Base-by-base conservation (phyloP, 2,329 filamentous ascomycete species). In the Rhynchosporium agropyri region DNA sequence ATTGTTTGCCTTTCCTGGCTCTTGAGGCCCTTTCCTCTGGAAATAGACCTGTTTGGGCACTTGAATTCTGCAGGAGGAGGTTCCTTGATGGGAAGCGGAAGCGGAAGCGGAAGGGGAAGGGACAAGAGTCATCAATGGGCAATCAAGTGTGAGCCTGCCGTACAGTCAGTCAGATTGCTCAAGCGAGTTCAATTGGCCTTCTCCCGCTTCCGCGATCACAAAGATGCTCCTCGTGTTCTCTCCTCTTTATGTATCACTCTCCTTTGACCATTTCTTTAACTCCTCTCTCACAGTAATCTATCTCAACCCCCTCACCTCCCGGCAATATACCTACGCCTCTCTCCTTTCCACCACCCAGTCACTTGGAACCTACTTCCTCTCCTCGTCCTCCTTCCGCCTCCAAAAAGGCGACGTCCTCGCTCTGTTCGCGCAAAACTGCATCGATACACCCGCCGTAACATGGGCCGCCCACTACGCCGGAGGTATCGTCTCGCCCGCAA, bases 401-500 rank as follows among this genome's bases (percentile, higher is more conserved):
- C 20, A 12, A 6, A 56, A 56, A 43, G 12, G 81, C 55, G 86
- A 97, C 73, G 89, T 94, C 2, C 81, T 97, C 29, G 89, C 84
- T 13, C 80, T 96, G 61, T 96, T 89, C 80, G 86, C 90, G 3
- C 90, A 91, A 42, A 97, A 97, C 74, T 86, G 83, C 74, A 88
- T 97, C 73, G 92, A 97, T 75, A 91, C 88, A 0, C 88, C 91
- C 0, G 79, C 87, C 4, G 76, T 92, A 49, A 91, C 85, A 74
- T 90, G 90, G 79, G 92, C 92, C 38, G 82, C 85, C 10, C 84
- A 89, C 66, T 97, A 91, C 89, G 89, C 90, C 0, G 92, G 91
- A 56, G 92, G 90, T 45, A 79, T 91, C 60, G 80, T 90, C 15
- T 90, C 88, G 15, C 91, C 92, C 0, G 92, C 91, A 3, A 97